Conservation (phyloP, 768 basidiomycete genomes). For the Neoboletus subvelutipes region DNA sequence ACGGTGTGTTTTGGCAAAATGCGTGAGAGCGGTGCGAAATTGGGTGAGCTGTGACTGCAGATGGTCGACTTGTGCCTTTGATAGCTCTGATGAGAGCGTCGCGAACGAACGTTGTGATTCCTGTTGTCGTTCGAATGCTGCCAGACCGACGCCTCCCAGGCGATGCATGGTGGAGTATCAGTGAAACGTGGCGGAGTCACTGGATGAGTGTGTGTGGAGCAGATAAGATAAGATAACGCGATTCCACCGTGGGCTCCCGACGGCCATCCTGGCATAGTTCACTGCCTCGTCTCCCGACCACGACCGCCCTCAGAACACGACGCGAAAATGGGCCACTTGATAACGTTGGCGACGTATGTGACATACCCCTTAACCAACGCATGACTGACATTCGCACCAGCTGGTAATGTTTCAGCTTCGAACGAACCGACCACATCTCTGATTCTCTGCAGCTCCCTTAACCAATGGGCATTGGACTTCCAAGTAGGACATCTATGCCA, state of each 20-base stretch:
- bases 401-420: constrained; percentile 20
- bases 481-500: constrained; percentile 50
- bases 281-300: not conserved
- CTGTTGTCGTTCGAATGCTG: constrained; percentile 87
- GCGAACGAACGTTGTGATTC: constrained; percentile 80
- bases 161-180: constrained; percentile 55
- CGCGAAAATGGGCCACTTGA: constrained; percentile 70
- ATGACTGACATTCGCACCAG: constrained; percentile 13
- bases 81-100: constrained; percentile 75
- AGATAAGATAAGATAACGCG: constrained; percentile 17
- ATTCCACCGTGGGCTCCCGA: not conserved
- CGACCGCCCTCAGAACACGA: not conserved
- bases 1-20: constrained; percentile 82
- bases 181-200: not conserved
- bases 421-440: constrained; percentile 4
- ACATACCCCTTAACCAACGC: not conserved
- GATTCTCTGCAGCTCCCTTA: constrained; percentile 65
- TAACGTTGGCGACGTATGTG: constrained; percentile 84
- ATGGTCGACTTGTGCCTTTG: constrained; percentile 70
- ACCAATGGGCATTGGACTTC: constrained; percentile 98
- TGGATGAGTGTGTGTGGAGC: not conserved
- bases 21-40: constrained; percentile 76
- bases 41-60: constrained; percentile 80
- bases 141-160: constrained; percentile 79
- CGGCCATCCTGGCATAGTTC: not conserved